phyloP scores from a whole-genome alignment of 192 early-diverging fungal species.

The Gryganskiella cystojenkinii region DNA sequence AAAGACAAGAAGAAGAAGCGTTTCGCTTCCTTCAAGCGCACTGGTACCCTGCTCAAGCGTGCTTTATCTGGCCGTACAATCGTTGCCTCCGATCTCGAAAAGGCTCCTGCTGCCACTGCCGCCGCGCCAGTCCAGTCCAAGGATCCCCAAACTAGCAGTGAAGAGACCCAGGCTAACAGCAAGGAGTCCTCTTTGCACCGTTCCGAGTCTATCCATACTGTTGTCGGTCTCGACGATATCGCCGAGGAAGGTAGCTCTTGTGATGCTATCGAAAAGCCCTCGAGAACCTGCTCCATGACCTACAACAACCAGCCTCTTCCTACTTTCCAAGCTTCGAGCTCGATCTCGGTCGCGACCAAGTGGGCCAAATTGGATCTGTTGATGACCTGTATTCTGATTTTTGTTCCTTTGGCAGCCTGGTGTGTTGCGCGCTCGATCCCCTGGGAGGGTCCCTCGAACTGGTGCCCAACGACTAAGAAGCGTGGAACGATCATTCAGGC shows the following conservation, averaged over 20 bases:
- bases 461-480: constrained; percentile 32
- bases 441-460: constrained; percentile 39
- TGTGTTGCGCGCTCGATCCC: constrained; percentile 27
- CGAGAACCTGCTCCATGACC: constrained; percentile 13
- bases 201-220: constrained; percentile 38
- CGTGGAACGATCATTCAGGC: constrained; percentile 16
- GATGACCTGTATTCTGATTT: constrained; percentile 30
- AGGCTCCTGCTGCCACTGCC: background rate
- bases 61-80: constrained; percentile 45
- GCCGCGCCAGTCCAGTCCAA: background rate
- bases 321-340: constrained; percentile 43
- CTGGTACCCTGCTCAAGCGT: constrained; percentile 38
- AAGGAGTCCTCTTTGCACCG: constrained; percentile 24
- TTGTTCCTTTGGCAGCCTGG: constrained; percentile 46
- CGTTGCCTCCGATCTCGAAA: constrained; percentile 36
- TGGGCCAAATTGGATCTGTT: constrained; percentile 43
- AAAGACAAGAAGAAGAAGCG: constrained; percentile 47
- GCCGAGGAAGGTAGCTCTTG: constrained; percentile 11
- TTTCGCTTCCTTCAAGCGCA: constrained; percentile 25
- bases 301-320: constrained; percentile 39
- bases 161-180: constrained; percentile 17
- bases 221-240: constrained; percentile 35
- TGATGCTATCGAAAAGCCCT: constrained; percentile 2
- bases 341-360: constrained; percentile 25
- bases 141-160: background rate